Evolutionary conservation across 768 basidiomycete genomes (phyloP), one percentile per base, ranked within the genome.

Genomic region (Podaxis rugospora): DNA sequence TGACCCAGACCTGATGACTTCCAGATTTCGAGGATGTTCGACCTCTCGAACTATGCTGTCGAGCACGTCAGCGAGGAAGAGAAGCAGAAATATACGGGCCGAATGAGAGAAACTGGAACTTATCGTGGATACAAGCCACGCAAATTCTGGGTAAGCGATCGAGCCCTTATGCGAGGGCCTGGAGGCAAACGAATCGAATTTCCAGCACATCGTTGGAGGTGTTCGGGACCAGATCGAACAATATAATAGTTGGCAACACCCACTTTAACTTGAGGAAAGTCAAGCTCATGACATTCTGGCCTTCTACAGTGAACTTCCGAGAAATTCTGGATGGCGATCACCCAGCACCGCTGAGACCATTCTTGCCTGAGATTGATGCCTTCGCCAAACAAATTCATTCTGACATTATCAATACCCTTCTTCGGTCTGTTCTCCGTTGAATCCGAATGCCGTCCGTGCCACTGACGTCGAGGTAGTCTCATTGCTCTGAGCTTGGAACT

Each of bases 121-220:
- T 83, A 77, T 63, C 77, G 81, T 63, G 83, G 83, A 1, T 85
- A 85, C 64, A 85, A 85, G 65, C 72, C 71, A 4, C 73, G 79
- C 4, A 74, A 77, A 50, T 81, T 81, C 60, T 84, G 78, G 80
- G 81, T 82, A 58, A 21, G 68, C 44, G 27, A 32, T 6, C 4
- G 0, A 21, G 13, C 28, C 7, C 7, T 9, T 23, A 14, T 44
- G 6, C 2, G 18, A 54, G 11, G 28, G 16, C 18, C 16, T 42
- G 32, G 13, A 21, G 21, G 7, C 6, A 27, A 0, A 39, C 0
- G 11, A 14, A 13, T 21, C 23, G 42, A 44, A 37, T 21, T 56
- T 37, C 16, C 44, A 80, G 79, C 72, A 76, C 57, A 75, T 80
- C 55, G 72, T 73, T 28, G 70, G 71, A 39, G 75, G 77, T 3